Percentiles rank a stretch among this genome's conserved stretches.
phyloP scores from a whole-genome alignment of 108 stramenopile species.

The Cylindrotheca fusiformis region DNA sequence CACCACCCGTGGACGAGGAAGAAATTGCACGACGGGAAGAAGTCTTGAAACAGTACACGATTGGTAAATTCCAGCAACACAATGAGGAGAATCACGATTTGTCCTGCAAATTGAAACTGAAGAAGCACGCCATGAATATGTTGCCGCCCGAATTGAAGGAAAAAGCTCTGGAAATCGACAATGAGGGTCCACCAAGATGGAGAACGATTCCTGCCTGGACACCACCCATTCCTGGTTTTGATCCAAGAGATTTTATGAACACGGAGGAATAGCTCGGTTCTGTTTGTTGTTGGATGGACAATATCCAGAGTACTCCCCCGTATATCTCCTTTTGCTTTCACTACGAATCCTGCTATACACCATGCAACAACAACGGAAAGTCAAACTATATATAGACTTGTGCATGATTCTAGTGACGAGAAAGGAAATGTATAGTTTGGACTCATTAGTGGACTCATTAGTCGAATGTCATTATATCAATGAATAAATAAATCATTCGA shows the following conservation, averaged over 20 bases:
- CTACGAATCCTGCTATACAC: too few relatives aligned
- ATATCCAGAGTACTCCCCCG: too few relatives aligned
- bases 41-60: slow-evolving; percentile 70
- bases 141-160: slow-evolving; percentile 58
- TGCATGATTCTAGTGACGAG: too few relatives aligned
- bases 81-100: slow-evolving; percentile 78
- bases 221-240: slow-evolving; percentile 74
- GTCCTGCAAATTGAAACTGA: slow-evolving; percentile 72
- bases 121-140: slow-evolving; percentile 72
- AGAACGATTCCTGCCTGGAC: slow-evolving; percentile 64
- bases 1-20: slow-evolving; percentile 40
- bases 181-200: slow-evolving; percentile 49
- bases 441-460: too few relatives aligned
- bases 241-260: slow-evolving; percentile 45
- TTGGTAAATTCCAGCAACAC: slow-evolving; percentile 71
- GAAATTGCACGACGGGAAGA: slow-evolving; percentile 61
- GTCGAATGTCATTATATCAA: background rate
- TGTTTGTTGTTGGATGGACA: too few relatives aligned
- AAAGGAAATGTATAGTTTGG: too few relatives aligned
- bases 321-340: too few relatives aligned
- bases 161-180: slow-evolving; percentile 53
- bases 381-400: too few relatives aligned
- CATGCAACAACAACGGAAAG: too few relatives aligned
- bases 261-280: slow-evolving; percentile 50
- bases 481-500: background rate